Percentiles rank a stretch among this genome's conserved stretches.
Evolutionary conservation across 805 yeast species (phyloP).

Genomic region (Starmerella potacharoeniae): DNA sequence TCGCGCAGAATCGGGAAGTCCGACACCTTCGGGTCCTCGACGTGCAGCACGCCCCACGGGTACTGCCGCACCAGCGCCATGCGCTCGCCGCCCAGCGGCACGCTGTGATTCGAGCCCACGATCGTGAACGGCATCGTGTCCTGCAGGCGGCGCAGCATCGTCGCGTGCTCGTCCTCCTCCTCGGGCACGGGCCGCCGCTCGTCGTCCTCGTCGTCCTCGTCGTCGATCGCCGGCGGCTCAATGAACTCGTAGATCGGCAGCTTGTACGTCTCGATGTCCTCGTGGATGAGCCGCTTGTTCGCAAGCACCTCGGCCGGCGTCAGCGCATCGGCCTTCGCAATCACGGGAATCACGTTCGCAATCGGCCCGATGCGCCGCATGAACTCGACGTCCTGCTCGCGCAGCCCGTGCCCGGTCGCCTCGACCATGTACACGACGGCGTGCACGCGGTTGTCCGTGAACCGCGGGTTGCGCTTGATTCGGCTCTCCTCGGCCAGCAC

Average conservation of each 20-base stretch:
- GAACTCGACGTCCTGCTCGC: slow-evolving; percentile 65
- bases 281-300: slow-evolving; percentile 63
- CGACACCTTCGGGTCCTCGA: slow-evolving; percentile 63
- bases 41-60: slow-evolving; percentile 49
- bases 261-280: slow-evolving; percentile 58
- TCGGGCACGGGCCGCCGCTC: slow-evolving; percentile 48
- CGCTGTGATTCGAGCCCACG: slow-evolving; percentile 35
- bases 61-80: slow-evolving; percentile 40
- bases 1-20: slow-evolving; percentile 75
- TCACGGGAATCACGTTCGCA: slow-evolving; percentile 76
- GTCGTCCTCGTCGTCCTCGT: slow-evolving; percentile 30
- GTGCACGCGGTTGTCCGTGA: slow-evolving; percentile 64
- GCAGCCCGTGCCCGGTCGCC: slow-evolving; percentile 42
- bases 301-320: slow-evolving; percentile 63
- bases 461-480: slow-evolving; percentile 59
- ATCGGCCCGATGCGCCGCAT: slow-evolving; percentile 68
- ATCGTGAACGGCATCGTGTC: slow-evolving; percentile 55
- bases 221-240: slow-evolving; percentile 40
- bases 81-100: slow-evolving; percentile 29
- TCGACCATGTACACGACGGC: slow-evolving; percentile 67
- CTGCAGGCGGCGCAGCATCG: slow-evolving; percentile 32
- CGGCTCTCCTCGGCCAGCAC: slow-evolving; percentile 65
- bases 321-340: slow-evolving; percentile 76
- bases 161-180: slow-evolving; percentile 34
- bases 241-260: slow-evolving; percentile 61